These are phyloP conservation scores for Coemansia aciculifera DNA, from an alignment of 192 early-diverging fungal species.

Conservation along the genomic window DNA sequence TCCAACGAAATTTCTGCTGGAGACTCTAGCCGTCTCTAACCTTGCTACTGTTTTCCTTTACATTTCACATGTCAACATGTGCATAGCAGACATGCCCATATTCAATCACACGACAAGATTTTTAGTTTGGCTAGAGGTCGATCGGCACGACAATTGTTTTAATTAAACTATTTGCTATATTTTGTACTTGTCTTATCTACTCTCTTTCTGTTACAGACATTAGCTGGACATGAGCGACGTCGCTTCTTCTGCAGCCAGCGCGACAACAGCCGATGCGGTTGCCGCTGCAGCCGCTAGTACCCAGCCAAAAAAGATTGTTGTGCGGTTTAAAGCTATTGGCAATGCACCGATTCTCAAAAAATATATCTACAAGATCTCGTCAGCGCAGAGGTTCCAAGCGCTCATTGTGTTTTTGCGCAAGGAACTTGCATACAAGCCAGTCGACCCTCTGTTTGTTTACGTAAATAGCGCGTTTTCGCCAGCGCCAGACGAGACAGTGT, in stretches of 20 bases:
- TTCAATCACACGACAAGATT: neutral
- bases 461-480: constrained; percentile 94
- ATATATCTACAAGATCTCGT: constrained; percentile 80
- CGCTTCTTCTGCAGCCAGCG: constrained; percentile 7
- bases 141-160: no score
- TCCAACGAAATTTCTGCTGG: constrained; percentile 15
- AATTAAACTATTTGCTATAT: no score
- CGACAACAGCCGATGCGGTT: constrained; percentile 10
- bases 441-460: constrained; percentile 86
- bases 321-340: constrained; percentile 79
- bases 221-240: constrained; percentile 11
- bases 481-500: constrained; percentile 86
- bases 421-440: constrained; percentile 73
- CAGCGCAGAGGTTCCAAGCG: constrained; percentile 78
- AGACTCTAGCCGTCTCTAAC: constrained; percentile 16
- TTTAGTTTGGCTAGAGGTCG: no score
- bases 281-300: constrained; percentile 1
- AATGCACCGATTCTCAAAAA: constrained; percentile 91
- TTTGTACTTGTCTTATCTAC: neutral
- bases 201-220: neutral
- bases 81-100: neutral
- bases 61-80: neutral
- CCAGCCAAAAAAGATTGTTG: constrained; percentile 64
- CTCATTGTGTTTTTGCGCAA: constrained; percentile 83
- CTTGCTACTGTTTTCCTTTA: neutral